Evolutionary conservation across 495 filamentous ascomycete genomes (phyloP), one percentile per base, ranked within the genome.

Genomic region (Neurospora cerealis): DNA sequence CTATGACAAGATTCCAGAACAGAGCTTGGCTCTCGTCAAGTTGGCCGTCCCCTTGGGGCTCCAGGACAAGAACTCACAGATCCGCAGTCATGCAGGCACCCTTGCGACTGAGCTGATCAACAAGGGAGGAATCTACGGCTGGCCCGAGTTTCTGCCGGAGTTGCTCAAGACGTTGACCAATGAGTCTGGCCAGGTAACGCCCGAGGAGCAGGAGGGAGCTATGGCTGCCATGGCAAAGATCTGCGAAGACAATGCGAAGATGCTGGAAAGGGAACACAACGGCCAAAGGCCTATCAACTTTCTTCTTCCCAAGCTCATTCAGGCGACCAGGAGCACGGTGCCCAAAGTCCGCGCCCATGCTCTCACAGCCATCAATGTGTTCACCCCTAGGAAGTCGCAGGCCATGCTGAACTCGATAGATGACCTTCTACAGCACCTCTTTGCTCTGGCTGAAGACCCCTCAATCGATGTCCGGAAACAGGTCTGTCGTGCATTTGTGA

Each of bases 91-190:
- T 82, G 92, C 93, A 44, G 96, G 96, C 73, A 98, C 91, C 79
- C 93, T 98, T 78, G 93, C 97, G 77, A 98, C 96, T n/a, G 95
- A 98, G 83, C 84, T 98, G 78, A 90, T 98, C 71, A 88, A 88
- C 74, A 89, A 90, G 75, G 95, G 94, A 40, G 95, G 95, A 8
- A 85, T 99, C 70, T 85, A 95, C 80, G 91, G 90, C 72, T 99
- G 96, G 96, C 94, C 95, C 6, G 92, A 97, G 81, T 83, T 97
- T 39, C 81, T 99, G 21, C 89, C 94, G 19, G 89, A 97, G 76
- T 85, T 99, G 15, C 79, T 98, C 69, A 81, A 88, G 42, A 85
- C 95, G 79, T 89, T 96, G 73, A 86, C 88, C 69, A 97, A 96
- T 79, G 85, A 90, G 71, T 83, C 83, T 17, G 92, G 93, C 4